Conservation (phyloP, 2,329 filamentous ascomycete genomes). For the Lojkania enalia region DNA sequence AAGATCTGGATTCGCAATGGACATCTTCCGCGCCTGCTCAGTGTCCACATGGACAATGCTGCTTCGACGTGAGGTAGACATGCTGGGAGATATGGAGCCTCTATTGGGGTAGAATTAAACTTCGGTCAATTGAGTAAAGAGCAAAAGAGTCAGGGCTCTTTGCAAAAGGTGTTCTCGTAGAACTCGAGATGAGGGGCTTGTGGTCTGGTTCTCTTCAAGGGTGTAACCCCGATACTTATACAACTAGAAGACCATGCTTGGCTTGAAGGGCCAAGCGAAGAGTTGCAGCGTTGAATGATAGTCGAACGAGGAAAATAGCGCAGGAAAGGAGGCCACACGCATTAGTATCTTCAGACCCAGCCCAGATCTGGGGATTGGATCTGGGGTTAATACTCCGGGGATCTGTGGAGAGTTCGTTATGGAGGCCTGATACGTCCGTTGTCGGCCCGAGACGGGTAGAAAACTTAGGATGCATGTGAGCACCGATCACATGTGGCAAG, state of each 20-base stretch:
- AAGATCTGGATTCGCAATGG: conserved; percentile 32
- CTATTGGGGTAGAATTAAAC: background rate
- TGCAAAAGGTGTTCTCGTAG: background rate
- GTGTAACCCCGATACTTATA: conserved; percentile 1
- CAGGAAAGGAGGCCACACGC: background rate
- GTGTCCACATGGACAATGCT: conserved; percentile 36
- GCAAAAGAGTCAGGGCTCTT: background rate
- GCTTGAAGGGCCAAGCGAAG: background rate
- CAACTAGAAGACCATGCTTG: background rate
- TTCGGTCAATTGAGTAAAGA: background rate
- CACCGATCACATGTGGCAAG: conserved; percentile 8
- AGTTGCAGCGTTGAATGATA: background rate
- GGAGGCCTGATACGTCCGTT: conserved; percentile 7
- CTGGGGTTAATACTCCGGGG: conserved; percentile 5
- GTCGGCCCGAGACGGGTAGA: conserved; percentile 14
- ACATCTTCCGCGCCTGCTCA: conserved; percentile 36
- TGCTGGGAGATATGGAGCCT: conserved; percentile 17
- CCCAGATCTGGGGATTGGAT: conserved; percentile 7
- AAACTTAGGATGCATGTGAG: too few species aligned
- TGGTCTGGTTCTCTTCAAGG: background rate
- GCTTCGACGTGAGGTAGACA: conserved; percentile 34
- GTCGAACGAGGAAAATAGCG: conserved; percentile 1
- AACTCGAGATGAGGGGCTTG: background rate
- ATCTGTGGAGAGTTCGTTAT: background rate
- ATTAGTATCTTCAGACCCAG: background rate